Conservation (phyloP, 1,139 yeast species). For the Magnusiomyces fungicola region DNA sequence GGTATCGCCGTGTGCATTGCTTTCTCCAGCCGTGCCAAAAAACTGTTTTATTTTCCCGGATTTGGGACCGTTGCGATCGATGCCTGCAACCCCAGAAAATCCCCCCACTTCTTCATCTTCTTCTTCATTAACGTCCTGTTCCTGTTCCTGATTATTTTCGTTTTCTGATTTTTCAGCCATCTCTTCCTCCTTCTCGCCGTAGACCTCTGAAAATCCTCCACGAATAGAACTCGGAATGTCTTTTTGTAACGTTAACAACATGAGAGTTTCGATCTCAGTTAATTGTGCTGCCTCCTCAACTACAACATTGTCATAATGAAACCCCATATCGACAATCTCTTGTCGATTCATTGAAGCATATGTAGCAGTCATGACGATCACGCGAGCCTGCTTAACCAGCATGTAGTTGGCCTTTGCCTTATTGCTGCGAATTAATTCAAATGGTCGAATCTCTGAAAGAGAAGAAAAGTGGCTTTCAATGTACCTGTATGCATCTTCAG, state of each 20-base stretch:
- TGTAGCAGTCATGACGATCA: conserved; percentile 32
- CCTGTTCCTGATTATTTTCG: neutral
- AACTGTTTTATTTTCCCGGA: neutral
- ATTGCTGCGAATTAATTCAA: conserved; percentile 25
- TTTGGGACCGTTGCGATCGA: too few species aligned
- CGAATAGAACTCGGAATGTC: too few species aligned
- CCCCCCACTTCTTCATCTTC: neutral
- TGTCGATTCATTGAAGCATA: conserved; percentile 23
- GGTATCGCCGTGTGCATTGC: neutral
- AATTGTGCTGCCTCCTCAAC: conserved; percentile 34
- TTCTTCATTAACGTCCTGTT: neutral
- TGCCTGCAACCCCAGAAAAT: too few species aligned
- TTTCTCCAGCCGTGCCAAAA: neutral
- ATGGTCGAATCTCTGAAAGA: conserved; percentile 31
- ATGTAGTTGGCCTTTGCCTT: conserved; percentile 24
- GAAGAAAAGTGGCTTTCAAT: conserved; percentile 26
- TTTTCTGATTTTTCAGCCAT: neutral
- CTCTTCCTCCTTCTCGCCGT: neutral
- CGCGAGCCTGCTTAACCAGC: conserved; percentile 26
- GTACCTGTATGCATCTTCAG: too few species aligned
- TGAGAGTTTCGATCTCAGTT: conserved; percentile 31
- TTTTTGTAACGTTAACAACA: conserved; percentile 25
- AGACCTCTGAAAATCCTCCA: too few species aligned
- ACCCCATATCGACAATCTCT: conserved; percentile 20
- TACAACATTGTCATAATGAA: conserved; percentile 29